Conservation (phyloP, 495 filamentous ascomycete genomes). For the Penicillium odoratum region DNA sequence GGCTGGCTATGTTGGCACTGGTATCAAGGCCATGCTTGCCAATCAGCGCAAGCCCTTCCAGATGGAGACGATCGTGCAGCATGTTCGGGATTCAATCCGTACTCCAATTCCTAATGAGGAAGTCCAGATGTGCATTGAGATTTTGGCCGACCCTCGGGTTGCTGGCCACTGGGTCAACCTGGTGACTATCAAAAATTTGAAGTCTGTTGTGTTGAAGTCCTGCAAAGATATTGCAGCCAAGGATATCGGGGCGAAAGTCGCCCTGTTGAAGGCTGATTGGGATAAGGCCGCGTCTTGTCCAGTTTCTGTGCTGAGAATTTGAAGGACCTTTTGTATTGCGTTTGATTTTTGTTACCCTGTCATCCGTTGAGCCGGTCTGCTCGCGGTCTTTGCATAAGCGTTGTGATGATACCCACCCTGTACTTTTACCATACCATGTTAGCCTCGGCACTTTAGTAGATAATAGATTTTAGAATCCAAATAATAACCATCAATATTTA, state of each 20-base stretch:
- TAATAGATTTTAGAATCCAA: conserved; percentile 17
- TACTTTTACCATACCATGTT: conserved; percentile 19
- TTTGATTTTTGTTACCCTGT: conserved; percentile 28
- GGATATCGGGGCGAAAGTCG: conserved; percentile 39
- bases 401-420: conserved; percentile 31
- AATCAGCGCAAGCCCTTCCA: conserved; percentile 43
- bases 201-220: conserved; percentile 47
- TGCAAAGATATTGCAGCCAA: conserved; percentile 41
- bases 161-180: conserved; percentile 47
- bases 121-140: conserved; percentile 43
- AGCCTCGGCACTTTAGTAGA: conserved; percentile 9
- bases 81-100: conserved; percentile 42
- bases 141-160: conserved; percentile 40
- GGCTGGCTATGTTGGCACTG: conserved; percentile 34
- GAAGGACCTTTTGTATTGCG: conserved; percentile 11
- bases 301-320: conserved; percentile 14
- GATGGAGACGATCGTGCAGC: conserved; percentile 39
- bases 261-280: conserved; percentile 35
- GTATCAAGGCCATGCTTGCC: conserved; percentile 33
- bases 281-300: conserved; percentile 25
- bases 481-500: conserved; percentile 17
- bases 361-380: conserved; percentile 28
- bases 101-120: conserved; percentile 43
- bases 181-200: conserved; percentile 42
- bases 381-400: conserved; percentile 37